phyloP scores from a whole-genome alignment of 306 rosid genomes.

The Cotoneaster glaucophyllus region DNA sequence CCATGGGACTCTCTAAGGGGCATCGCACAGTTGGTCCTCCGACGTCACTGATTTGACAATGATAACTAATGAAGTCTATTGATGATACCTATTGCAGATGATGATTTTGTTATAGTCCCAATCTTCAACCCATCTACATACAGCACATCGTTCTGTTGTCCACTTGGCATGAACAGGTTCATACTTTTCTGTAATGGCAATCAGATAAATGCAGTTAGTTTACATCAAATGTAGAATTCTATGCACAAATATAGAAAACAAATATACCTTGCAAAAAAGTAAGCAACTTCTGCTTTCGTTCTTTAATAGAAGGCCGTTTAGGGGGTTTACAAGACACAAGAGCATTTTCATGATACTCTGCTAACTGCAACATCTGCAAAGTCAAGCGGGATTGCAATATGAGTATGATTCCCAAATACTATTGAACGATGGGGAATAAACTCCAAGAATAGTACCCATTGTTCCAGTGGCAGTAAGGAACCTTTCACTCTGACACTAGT shows the following conservation, averaged over 20 bases:
- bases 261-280: conserved; percentile 78
- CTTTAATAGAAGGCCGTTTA: conserved; percentile 77
- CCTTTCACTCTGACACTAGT: conserved; percentile 83
- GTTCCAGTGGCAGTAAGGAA: conserved; percentile 91
- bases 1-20: background rate
- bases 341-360: conserved; percentile 82
- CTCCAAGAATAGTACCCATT: conserved; percentile 58
- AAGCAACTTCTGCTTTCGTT: conserved; percentile 83
- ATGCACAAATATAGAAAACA: background rate
- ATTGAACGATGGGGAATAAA: background rate
- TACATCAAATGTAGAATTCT: background rate
- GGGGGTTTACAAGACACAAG: conserved; percentile 63
- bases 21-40: conserved; percentile 1
- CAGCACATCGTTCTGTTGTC: conserved; percentile 99
- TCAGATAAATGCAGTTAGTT: conserved; percentile 16
- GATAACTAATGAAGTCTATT: conserved; percentile 8
- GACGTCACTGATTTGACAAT: background rate
- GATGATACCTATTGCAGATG: conserved; percentile 82
- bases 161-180: conserved; percentile 92
- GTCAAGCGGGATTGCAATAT: conserved; percentile 25
- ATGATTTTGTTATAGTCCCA: conserved; percentile 99
- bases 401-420: background rate
- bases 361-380: conserved; percentile 91
- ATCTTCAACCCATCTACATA: conserved; percentile 99
- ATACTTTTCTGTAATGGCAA: conserved; percentile 65